These are phyloP conservation scores for Orbilia ellipsospora DNA, from an alignment of 2,329 filamentous ascomycete species.

Conservation along the genomic window DNA sequence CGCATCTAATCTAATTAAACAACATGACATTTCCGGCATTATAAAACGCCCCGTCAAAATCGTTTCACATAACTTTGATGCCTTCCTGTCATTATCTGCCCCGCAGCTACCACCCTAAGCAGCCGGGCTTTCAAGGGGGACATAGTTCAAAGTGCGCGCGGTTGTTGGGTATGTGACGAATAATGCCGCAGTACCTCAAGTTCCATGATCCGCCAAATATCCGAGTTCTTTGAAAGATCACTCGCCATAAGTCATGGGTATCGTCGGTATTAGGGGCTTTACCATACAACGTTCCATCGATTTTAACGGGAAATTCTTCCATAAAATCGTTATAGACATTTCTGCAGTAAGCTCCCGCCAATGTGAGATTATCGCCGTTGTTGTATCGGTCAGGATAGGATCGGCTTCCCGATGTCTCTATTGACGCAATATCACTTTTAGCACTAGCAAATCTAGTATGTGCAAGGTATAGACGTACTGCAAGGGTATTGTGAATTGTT, in stretches of 20 bases:
- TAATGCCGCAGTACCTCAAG: constrained; percentile 7
- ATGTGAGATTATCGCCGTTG: background rate
- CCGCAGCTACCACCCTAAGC: background rate
- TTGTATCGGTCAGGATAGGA: background rate
- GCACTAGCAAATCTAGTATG: background rate
- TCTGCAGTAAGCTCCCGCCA: background rate
- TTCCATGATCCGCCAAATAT: background rate
- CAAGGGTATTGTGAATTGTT: background rate
- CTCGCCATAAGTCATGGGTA: background rate
- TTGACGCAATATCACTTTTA: constrained; percentile 15
- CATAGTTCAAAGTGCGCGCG: background rate
- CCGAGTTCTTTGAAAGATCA: background rate
- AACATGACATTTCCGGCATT: background rate
- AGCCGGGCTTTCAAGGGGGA: background rate
- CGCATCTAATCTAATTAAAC: background rate
- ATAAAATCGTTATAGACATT: background rate
- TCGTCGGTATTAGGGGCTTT: background rate
- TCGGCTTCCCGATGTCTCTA: background rate
- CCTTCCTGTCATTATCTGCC: background rate
- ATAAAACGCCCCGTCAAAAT: background rate
- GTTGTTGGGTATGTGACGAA: background rate
- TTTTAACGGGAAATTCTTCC: constrained; percentile 13
- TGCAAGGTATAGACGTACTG: constrained; percentile 3
- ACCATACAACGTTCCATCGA: constrained; percentile 3
- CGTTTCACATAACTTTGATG: background rate